Evolutionary conservation across 176 grass and related monocot species (phyloP), one percentile per base, ranked within the genome.

Genomic region (Oryza glaberrima): DNA sequence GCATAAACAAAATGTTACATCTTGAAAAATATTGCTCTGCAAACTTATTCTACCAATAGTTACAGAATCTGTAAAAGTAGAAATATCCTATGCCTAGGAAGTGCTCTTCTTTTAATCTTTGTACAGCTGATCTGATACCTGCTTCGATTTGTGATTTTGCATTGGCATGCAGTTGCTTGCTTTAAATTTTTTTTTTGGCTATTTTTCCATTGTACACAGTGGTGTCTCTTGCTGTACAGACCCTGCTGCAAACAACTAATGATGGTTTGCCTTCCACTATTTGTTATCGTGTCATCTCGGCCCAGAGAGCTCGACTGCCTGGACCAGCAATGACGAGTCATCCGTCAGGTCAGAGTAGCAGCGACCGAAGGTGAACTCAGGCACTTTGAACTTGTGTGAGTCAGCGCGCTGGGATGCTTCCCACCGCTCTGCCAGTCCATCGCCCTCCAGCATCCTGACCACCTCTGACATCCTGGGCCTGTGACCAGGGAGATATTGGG

Each of bases 261-360:
- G 34, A 58, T 22, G 23, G 67, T 13, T 61, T 86, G 61, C 80
- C 84, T 89, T 30, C 45, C 88, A 79, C 28, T 48, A 10, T 84
- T 32, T 75, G 26, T 45, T 23, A 60, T 78, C 10, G 26, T 67
- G 28, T 95, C 83, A 97, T 85, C 94, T 94, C 6, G 94, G 94
- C 67, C 94, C 94, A 15, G 94, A 97, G 61, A 97, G 91, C 72
- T 97, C 94, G 56, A 97, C 92, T 67, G 91, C 91, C 69, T 97
- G 91, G 73, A 91, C 87, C 70, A 94, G 56, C 54, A 90, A 71
- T 3, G 87, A 89, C 2, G 94, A 97, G 70, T 93, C 89, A 6
- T 94, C 94, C 0, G 84, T 94, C 76, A 93, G 77, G 81, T 92
- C 91, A 3, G 91, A 92, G 82, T 90, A 92, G 71, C 92, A 87